Base-by-base conservation (phyloP, 2,329 filamentous ascomycete species). In the Ceratocystis huliohia region DNA sequence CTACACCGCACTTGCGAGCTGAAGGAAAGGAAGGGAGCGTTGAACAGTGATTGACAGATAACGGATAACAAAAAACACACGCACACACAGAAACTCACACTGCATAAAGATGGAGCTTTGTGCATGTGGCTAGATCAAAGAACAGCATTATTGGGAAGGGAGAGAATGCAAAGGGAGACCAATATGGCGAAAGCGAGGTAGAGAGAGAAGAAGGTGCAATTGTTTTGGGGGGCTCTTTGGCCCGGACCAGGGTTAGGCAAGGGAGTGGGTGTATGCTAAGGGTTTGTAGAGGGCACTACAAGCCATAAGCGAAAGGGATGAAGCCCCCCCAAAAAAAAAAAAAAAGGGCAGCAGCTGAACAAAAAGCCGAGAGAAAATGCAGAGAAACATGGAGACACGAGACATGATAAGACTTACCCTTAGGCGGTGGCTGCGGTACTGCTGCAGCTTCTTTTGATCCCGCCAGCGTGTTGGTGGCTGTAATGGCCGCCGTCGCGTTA, bases 1-100 rank as follows among this genome's bases (percentile, higher is more conserved):
- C 61, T 44, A 64, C 67, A 68, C 67, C 67, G 67, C 67, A 68
- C 61, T 64, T 67, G 56, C 61, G 46, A 37, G 15, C 15, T n/a
- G 13, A 37, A 37, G 56, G 56, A 41, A 41, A 41, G 37, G 37
- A 41, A 41, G 37, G 37, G 37, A 41, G 28, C 37, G 28, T 33
- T 30, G 33, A 37, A 59, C 28, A 59, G n/a, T 25, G 22, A 53
- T 3, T 5, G 22, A 37, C 56, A n/a, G 22, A 59, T n/a, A 59
- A 37, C 28, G 56, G 56, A 59, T 59, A 28, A 30, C 17, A 57
- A 59, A 17, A 59, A 20, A 59, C 56, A 59, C 56, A 37, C 56
- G 17, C 56, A 59, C 25, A 28, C 56, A 59, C 53, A 59, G 5
- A 59, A 30, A 59, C 28, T 59, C 56, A 30, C 56, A 59, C 56